These are phyloP conservation scores for Apophysomyces ossiformis DNA, from an alignment of 371 early-diverging fungal genomes.

Conservation along the genomic window DNA sequence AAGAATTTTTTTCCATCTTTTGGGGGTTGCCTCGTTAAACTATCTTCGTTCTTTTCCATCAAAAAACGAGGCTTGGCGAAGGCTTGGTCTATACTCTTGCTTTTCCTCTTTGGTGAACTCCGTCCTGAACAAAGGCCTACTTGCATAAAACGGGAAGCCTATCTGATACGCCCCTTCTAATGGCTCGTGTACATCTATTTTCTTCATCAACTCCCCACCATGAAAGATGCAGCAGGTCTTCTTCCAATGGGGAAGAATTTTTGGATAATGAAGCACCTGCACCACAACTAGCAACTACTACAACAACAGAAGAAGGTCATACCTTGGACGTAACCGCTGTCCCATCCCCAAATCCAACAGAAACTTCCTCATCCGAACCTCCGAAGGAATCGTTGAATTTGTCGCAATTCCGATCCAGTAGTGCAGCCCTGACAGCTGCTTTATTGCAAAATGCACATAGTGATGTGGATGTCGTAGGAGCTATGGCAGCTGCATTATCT, in stretches of 20 bases:
- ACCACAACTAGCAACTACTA: constrained; percentile 14
- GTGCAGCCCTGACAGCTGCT: constrained; percentile 36
- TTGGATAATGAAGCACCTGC: constrained; percentile 21
- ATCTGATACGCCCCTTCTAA: constrained; percentile 13
- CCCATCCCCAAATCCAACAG: constrained; percentile 18
- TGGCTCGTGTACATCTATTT: constrained; percentile 50
- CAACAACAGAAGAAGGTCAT: constrained; percentile 23
- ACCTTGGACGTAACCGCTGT: constrained; percentile 24
- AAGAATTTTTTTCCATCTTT: neutral
- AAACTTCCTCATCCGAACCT: neutral
- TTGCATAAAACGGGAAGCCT: constrained; percentile 14
- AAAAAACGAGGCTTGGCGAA: constrained; percentile 18
- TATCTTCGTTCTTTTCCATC: constrained; percentile 14
- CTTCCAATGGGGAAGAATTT: constrained; percentile 1
- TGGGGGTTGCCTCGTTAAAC: constrained; percentile 2
- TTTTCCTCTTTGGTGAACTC: constrained; percentile 18
- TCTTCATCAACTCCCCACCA: constrained; percentile 24
- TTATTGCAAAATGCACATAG: constrained; percentile 28
- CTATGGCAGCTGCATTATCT: constrained; percentile 44
- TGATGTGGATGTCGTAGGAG: constrained; percentile 36
- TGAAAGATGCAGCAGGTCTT: constrained; percentile 14
- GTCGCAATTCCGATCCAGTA: constrained; percentile 10
- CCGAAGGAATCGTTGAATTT: neutral
- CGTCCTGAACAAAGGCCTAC: constrained; percentile 13
- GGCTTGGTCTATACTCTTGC: constrained; percentile 15